Evolutionary conservation across 2,329 filamentous ascomycete species (phyloP).

Genomic region (Ophiostoma ips): DNA sequence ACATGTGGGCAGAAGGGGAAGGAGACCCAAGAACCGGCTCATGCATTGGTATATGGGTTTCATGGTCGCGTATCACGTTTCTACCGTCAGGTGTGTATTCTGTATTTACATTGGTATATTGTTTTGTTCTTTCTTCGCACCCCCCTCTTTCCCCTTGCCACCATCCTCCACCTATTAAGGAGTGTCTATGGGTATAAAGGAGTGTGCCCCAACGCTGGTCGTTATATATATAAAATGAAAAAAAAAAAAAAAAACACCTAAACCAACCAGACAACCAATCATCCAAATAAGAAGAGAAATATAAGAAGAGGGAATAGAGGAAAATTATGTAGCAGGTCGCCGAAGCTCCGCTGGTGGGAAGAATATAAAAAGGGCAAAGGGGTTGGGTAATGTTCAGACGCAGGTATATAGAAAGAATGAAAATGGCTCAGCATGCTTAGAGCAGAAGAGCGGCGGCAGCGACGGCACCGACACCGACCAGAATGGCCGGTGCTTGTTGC

Average conservation of each 20-base stretch:
- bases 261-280: background rate
- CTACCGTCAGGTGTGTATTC: background rate
- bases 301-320: background rate
- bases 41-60: no score
- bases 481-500: background rate
- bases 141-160: background rate
- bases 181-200: background rate
- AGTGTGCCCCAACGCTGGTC: background rate
- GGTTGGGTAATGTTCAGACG: background rate
- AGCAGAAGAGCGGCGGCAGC: constrained; percentile 2
- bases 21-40: no score
- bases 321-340: no score
- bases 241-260: background rate
- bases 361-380: no score
- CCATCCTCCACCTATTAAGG: background rate
- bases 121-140: background rate
- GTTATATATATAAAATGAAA: background rate
- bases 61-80: background rate
- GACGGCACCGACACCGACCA: constrained; percentile 4
- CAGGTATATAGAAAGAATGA: no score
- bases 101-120: background rate
- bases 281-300: background rate
- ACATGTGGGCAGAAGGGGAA: no score
- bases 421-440: background rate
- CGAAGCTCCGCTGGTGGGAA: no score